These are phyloP conservation scores for Phialophora verrucosa DNA, from an alignment of 2,329 filamentous ascomycete species.

Conservation along the genomic window DNA sequence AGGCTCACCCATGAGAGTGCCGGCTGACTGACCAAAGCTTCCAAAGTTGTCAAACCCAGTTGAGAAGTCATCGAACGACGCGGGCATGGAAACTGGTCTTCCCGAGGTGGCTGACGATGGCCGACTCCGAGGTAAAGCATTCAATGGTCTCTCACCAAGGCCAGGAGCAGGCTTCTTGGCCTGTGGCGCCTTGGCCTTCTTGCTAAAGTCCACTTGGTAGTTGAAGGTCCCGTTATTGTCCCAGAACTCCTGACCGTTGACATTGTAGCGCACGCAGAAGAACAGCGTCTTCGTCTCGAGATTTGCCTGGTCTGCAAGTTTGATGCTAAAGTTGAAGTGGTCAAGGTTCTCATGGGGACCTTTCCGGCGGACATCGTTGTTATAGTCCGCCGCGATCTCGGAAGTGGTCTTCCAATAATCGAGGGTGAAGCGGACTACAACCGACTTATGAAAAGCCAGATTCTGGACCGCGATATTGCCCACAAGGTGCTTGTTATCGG, in stretches of 20 bases:
- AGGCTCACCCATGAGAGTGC: constrained; percentile 69
- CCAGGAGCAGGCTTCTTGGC: constrained; percentile 53
- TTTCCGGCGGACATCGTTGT: constrained; percentile 73
- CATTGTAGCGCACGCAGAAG: constrained; percentile 86
- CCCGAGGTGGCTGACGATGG: constrained; percentile 61
- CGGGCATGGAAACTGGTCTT: constrained; percentile 59
- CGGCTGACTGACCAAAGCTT: constrained; percentile 63
- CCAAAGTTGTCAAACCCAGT: constrained; percentile 62
- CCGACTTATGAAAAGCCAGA: constrained; percentile 83
- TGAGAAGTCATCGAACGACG: constrained; percentile 73
- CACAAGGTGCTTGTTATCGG: constrained; percentile 83
- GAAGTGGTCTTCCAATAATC: constrained; percentile 99
- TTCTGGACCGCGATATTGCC: constrained; percentile 87
- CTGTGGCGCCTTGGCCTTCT: constrained; percentile 69
- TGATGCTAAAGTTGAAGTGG: constrained; percentile 92
- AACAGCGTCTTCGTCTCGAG: constrained; percentile 91
- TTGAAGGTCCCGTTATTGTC: constrained; percentile 89
- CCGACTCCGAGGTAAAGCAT: constrained; percentile 71
- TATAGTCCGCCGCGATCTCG: constrained; percentile 88
- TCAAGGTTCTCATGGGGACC: constrained; percentile 71
- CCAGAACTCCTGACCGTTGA: constrained; percentile 87
- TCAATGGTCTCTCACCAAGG: constrained; percentile 57
- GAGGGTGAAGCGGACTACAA: constrained; percentile 91
- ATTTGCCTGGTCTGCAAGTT: constrained; percentile 86
- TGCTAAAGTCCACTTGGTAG: constrained; percentile 92